Evolutionary conservation across 208 protist genomes (phyloP).

Genomic region (Leptomonas seymouri): DNA sequence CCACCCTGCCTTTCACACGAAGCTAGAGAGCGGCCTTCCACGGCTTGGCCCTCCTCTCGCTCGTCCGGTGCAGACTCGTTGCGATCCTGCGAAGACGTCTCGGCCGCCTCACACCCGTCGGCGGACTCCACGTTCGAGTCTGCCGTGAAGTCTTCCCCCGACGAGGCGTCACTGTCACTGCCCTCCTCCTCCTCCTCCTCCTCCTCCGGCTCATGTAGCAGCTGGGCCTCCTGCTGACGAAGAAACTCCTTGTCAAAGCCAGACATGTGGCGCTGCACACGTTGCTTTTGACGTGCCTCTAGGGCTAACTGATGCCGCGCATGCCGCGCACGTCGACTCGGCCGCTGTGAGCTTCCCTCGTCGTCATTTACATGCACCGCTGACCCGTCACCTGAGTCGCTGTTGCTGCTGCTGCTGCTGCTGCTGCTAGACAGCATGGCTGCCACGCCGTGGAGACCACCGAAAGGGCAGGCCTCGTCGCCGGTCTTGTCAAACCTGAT

Average conservation of each 20-base stretch:
- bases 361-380: neutral
- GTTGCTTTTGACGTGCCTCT: constrained; percentile 21
- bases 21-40: neutral
- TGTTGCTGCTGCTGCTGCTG: constrained; percentile 5
- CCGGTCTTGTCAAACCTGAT: constrained; percentile 25
- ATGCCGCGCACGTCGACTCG: constrained; percentile 15
- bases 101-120: neutral
- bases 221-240: constrained; percentile 24
- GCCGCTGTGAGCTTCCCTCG: neutral
- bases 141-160: neutral
- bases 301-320: constrained; percentile 8
- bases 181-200: neutral
- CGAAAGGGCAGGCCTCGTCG: neutral
- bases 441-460: neutral
- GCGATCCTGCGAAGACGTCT: neutral
- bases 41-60: neutral
- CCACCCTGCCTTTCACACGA: too few species aligned
- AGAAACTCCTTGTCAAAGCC: constrained; percentile 39
- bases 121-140: neutral
- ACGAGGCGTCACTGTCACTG: neutral
- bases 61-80: neutral
- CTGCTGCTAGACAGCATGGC: constrained; percentile 1
- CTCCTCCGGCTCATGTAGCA: constrained; percentile 15
- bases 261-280: constrained; percentile 32
- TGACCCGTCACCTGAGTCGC: neutral